phyloP scores from a whole-genome alignment of 768 basidiomycete species.

The Mycena kentingensis region DNA sequence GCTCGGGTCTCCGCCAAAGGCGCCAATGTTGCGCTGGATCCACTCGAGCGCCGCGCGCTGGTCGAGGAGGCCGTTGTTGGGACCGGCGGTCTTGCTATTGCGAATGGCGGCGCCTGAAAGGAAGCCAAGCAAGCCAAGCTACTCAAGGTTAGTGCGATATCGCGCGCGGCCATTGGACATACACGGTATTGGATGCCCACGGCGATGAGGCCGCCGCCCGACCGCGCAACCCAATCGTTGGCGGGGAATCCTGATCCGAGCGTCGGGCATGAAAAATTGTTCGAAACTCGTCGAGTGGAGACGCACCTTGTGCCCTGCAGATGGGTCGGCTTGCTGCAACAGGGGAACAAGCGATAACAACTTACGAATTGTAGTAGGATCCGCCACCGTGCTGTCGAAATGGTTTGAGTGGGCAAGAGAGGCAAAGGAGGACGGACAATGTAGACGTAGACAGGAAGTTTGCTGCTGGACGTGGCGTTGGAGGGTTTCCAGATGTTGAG shows the following conservation, averaged over 20 bases:
- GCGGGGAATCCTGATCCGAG: constrained; percentile 36
- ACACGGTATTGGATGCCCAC: constrained; percentile 29
- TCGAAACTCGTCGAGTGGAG: not conserved
- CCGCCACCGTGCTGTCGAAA: constrained; percentile 34
- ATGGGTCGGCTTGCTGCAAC: not conserved
- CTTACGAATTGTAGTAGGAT: constrained; percentile 31
- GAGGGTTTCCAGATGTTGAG: constrained; percentile 39
- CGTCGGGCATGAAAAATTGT: constrained; percentile 12
- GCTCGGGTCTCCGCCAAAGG: constrained; percentile 31
- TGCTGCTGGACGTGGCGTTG: constrained; percentile 27
- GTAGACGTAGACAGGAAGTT: constrained; percentile 39
- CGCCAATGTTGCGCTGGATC: constrained; percentile 35
- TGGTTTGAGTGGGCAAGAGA: not conserved
- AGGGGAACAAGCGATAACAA: not conserved
- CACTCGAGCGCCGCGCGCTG: constrained; percentile 39
- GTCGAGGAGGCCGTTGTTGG: constrained; percentile 39
- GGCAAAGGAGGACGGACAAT: constrained; percentile 21
- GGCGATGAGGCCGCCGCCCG: constrained; percentile 28
- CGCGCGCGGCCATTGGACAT: not conserved
- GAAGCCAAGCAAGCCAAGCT: constrained; percentile 27
- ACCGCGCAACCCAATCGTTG: constrained; percentile 37
- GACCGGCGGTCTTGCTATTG: constrained; percentile 27
- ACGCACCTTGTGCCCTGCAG: constrained; percentile 18
- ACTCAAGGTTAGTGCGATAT: not conserved
- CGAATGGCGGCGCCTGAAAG: constrained; percentile 29